phyloP scores from a whole-genome alignment of 2,329 filamentous ascomycete species.

The Fusarium mexicanum region DNA sequence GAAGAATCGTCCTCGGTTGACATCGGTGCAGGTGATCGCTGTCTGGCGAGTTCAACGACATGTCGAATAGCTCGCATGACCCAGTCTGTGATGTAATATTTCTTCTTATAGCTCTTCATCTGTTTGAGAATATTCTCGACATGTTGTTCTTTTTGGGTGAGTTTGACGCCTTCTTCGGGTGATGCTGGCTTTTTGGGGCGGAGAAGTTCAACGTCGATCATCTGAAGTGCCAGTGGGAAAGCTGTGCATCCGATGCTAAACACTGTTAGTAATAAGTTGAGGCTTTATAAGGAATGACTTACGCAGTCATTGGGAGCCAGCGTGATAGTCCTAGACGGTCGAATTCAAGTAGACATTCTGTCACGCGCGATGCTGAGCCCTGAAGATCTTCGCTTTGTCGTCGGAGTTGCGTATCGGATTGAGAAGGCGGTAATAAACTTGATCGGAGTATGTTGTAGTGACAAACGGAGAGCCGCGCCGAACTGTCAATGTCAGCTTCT shows the following conservation, averaged over 20 bases:
- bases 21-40: not conserved
- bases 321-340: conserved; percentile 27
- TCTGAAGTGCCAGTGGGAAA: conserved; percentile 32
- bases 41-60: conserved; percentile 31
- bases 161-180: not conserved
- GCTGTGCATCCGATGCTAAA: conserved; percentile 38
- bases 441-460: conserved; percentile 39
- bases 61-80: conserved; percentile 34
- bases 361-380: conserved; percentile 33
- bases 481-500: not conserved
- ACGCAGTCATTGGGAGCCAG: conserved; percentile 42
- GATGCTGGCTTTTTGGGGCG: conserved; percentile 9
- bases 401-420: conserved; percentile 6
- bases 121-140: conserved; percentile 34
- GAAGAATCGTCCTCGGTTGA: not conserved
- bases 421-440: conserved; percentile 11
- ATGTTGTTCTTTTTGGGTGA: conserved; percentile 32
- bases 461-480: conserved; percentile 30
- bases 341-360: conserved; percentile 35
- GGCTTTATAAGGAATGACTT: not conserved
- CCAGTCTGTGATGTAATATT: conserved; percentile 41
- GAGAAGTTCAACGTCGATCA: conserved; percentile 38
- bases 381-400: conserved; percentile 39
- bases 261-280: not conserved
- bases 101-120: conserved; percentile 35